A percentile compares a stretch with the other conserved stretches of the same genome.
phyloP scores from a whole-genome alignment of 75 land plant species.

The Chamaecyparis obtusa region DNA sequence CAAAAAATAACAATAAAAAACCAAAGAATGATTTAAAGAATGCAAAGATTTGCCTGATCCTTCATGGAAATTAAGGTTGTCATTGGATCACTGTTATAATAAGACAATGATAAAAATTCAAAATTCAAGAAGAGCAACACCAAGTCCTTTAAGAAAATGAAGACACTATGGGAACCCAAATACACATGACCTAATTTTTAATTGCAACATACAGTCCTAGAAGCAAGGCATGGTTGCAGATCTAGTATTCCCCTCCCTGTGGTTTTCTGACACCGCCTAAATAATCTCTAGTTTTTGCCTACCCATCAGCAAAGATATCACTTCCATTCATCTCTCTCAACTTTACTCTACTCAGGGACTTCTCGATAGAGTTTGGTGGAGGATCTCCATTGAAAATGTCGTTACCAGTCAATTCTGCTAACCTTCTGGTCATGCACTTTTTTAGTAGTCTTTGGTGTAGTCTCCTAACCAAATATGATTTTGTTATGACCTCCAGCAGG shows the following conservation, averaged over 20 bases:
- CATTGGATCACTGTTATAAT: too few species aligned
- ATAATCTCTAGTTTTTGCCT: slow-evolving; percentile 29
- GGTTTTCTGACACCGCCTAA: slow-evolving; percentile 52
- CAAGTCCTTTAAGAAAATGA: too few species aligned
- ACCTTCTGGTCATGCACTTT: slow-evolving; percentile 43
- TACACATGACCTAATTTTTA: too few species aligned
- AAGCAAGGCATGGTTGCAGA: too few species aligned
- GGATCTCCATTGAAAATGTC: slow-evolving; percentile 34
- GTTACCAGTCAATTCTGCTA: slow-evolving; percentile 47
- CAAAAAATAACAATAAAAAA: too few species aligned
- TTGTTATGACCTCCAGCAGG: slow-evolving; percentile 49
- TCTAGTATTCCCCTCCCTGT: slow-evolving; percentile 54
- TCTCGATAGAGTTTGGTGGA: slow-evolving; percentile 18
- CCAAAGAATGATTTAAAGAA: too few species aligned
- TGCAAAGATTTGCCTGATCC: too few species aligned
- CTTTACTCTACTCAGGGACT: slow-evolving; percentile 33
- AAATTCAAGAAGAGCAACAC: too few species aligned
- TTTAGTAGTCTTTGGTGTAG: slow-evolving; percentile 12
- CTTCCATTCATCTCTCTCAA: slow-evolving; percentile 54
- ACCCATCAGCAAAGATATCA: slow-evolving; percentile 51
- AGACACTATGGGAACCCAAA: too few species aligned
- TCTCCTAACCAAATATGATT: slow-evolving; percentile 37
- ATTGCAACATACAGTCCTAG: too few species aligned
- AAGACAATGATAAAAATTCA: too few species aligned
- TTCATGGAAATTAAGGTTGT: too few species aligned